Conservation (phyloP, 106 monocot species). For the Dioscorea zingiberensis region DNA sequence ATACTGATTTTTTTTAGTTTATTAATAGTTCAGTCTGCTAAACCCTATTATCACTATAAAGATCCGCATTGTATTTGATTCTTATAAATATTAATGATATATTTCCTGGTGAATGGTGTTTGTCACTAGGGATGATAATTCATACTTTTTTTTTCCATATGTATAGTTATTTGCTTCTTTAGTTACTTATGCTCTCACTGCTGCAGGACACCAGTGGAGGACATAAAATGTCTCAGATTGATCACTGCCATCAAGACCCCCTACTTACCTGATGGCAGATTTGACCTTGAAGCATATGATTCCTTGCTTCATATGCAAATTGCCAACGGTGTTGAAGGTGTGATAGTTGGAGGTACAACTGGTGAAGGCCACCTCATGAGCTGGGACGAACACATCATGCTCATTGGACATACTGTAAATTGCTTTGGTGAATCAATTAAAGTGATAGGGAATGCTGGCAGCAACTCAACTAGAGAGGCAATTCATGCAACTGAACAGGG, state of each 20-base stretch:
- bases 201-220: conserved; percentile 67
- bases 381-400: conserved; percentile 99
- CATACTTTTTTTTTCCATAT: too few relatives aligned
- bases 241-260: conserved; percentile 95
- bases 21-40: too few relatives aligned
- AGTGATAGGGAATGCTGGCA: conserved; percentile 91
- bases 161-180: too few relatives aligned
- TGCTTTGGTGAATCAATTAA: conserved; percentile 80
- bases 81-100: too few relatives aligned
- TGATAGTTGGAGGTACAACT: conserved; percentile 91
- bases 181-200: too few relatives aligned
- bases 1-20: too few relatives aligned
- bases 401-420: conserved; percentile 86
- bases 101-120: too few relatives aligned
- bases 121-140: too few relatives aligned
- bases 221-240: conserved; percentile 68
- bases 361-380: conserved; percentile 98
- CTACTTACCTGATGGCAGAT: conserved; percentile 87
- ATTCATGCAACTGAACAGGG: conserved; percentile 90
- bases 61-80: too few relatives aligned
- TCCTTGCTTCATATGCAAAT: conserved; percentile 72
- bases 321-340: conserved; percentile 66
- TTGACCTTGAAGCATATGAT: conserved; percentile 89
- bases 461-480: conserved; percentile 91
- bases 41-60: too few relatives aligned